Conservation (phyloP, 2,329 filamentous ascomycete genomes). For the Byssoonygena ceratinophila region DNA sequence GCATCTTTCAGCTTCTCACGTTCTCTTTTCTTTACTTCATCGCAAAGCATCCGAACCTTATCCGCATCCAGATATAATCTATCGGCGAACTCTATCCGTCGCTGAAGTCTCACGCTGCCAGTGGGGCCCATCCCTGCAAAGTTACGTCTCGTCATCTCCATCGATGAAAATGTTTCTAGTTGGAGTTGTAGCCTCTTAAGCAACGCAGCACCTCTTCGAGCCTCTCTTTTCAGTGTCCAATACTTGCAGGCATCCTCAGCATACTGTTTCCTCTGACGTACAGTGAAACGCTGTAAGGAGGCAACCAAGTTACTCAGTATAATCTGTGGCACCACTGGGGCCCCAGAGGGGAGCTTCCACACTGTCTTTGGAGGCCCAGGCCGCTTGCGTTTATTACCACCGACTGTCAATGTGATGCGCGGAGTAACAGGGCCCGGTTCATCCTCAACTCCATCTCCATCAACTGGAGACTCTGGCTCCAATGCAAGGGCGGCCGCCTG, state of each 20-base stretch:
- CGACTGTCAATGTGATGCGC: constrained; percentile 45
- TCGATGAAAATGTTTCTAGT: constrained; percentile 91
- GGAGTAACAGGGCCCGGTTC: constrained; percentile 34
- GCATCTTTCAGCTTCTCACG: constrained; percentile 64
- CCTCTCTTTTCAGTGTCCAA: constrained; percentile 94
- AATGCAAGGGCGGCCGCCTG: constrained; percentile 72
- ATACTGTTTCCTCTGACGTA: constrained; percentile 81
- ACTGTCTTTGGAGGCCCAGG: constrained; percentile 51
- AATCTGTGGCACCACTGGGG: constrained; percentile 81
- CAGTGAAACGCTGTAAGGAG: constrained; percentile 70
- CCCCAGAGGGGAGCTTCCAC: constrained; percentile 90
- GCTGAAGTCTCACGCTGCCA: constrained; percentile 63
- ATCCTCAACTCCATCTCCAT: constrained; percentile 39
- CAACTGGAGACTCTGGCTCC: constrained; percentile 58
- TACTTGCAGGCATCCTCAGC: constrained; percentile 89
- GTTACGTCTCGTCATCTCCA: constrained; percentile 91
- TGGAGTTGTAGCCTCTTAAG: constrained; percentile 88
- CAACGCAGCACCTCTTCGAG: constrained; percentile 77
- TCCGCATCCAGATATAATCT: constrained; percentile 56
- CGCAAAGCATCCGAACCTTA: constrained; percentile 59
- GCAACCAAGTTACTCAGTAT: constrained; percentile 78
- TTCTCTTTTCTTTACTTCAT: constrained; percentile 65
- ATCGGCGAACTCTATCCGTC: constrained; percentile 81
- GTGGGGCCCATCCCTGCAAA: constrained; percentile 89
- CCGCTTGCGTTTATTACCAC: constrained; percentile 50